Evolutionary conservation across 805 yeast species (phyloP), one percentile per base, ranked within the genome.

Genomic region (Pichia kluyveri): DNA sequence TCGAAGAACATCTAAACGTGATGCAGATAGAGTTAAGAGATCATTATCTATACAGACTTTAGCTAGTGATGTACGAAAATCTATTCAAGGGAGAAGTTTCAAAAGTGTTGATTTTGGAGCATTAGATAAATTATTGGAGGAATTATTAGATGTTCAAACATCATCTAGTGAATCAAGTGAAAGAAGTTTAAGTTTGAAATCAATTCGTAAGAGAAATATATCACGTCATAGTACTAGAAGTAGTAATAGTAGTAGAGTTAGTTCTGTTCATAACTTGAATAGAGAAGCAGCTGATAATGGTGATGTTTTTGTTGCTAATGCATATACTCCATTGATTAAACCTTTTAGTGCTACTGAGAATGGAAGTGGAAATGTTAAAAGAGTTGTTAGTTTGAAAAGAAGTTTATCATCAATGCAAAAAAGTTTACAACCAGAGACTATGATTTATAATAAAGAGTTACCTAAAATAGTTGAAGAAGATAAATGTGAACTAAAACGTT

Each of bases 401-500:
- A 43, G 44, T 34, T 11, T 42, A 7, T 23, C 44, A 7, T 27
- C 23, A 5, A 14, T 40, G 9, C 15, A 37, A 18, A n/a, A 34
- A 10, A n/a, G 15, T 27, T 8, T 15, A 18, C 5, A 17, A 12
- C 26, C n/a, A n/a, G 23, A 31, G 10, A 14, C 15, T 5, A 15
- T 15, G 4, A 31, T 28, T 4, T 10, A 28, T 17, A 11, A 28
- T 6, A 30, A 30, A 12, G 14, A 30, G 12, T 40, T 27, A n/a
- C 32, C 31, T 27, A 27, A n/a, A 10, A 10, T 17, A 12, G n/a
- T 27, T 17, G 23, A 40, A 31, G 26, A 37, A 8, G 27, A 12
- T 5, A 42, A 45, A 19, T 44, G 51, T 27, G 55, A 58, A 18
- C 48, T 65, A 18, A 59, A 54, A 40, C 52, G 69, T 43, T 54